Base-by-base conservation (phyloP, 2,329 filamentous ascomycete genomes). In the Ophiostoma piceae region DNA sequence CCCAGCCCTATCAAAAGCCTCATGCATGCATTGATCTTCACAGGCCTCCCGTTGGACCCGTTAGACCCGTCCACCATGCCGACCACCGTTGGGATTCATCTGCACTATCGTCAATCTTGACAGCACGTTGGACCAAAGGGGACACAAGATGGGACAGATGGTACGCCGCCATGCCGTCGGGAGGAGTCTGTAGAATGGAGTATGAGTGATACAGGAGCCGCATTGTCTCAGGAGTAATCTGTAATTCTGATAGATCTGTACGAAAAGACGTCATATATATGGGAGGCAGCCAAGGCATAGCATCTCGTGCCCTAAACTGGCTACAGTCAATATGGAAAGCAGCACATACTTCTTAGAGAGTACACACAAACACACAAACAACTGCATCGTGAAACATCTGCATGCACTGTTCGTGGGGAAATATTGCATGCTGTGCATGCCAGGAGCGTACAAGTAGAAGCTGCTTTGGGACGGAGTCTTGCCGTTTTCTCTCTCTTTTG, bases 141-240 rank as follows among this genome's bases (percentile, higher is more conserved):
- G 57, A 62, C 57, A 62, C 22, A 62, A 62, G 57, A 62, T 62
- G n/a, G 57, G 57, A 62, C 14, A 62, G 57, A 62, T 62, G 57
- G 57, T 12, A 62, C 6, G 26, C 57, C 11, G 26, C 11, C 26
- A 62, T 62, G 57, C 57, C 57, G 57, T 35, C 57, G 57, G 26
- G 57, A 62, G 57, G 57, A 32, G 57, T 35, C 35, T 35, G 35
- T 8, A 35, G 35, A 35, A 35, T 6, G 35, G 35, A 35, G 35
- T 35, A 29, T 29, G 16, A 19, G 43, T n/a, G 19, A 47, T 7
- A 8, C 16, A n/a, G 43, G 43, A 47, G 43, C 19, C 43, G 43
- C 43, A 47, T 47, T 7, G 43, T 47, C 43, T 47, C 43, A 8
- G 43, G 16, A 57, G 51, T 29, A 57, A 35, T 6, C 8, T 35